Conservation (phyloP, 2,329 filamentous ascomycete species). For the Neonectria coccinea region DNA sequence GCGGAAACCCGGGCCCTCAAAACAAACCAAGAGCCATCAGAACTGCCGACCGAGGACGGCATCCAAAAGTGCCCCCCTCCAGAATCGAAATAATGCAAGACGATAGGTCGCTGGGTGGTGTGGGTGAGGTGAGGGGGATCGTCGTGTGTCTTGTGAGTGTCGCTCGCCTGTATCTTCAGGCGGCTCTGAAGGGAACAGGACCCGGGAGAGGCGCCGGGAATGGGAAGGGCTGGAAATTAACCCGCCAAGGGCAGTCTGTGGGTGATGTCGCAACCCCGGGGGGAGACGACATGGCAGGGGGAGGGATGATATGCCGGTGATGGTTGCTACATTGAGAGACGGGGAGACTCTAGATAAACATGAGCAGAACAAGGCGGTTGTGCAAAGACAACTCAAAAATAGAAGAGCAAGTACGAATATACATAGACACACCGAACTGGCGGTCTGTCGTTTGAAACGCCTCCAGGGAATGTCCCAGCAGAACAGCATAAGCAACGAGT, state of each 20-base stretch:
- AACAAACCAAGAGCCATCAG: slow-evolving; percentile 26
- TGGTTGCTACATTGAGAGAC: background rate
- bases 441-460: slow-evolving; percentile 12
- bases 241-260: slow-evolving; percentile 17
- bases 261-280: slow-evolving; percentile 11
- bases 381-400: background rate
- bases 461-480: slow-evolving; percentile 13
- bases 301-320: slow-evolving; percentile 11
- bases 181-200: background rate
- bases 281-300: slow-evolving; percentile 12
- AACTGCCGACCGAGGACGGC: slow-evolving; percentile 41
- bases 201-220: background rate
- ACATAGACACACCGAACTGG: slow-evolving; percentile 4
- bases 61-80: slow-evolving; percentile 36
- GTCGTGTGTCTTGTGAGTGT: slow-evolving; percentile 7
- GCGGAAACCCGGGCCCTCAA: slow-evolving; percentile 28
- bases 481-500: slow-evolving; percentile 15
- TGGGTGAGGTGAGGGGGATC: slow-evolving; percentile 22
- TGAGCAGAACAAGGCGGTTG: background rate
- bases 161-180: slow-evolving; percentile 13
- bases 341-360: background rate
- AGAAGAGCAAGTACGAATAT: background rate
- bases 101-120: slow-evolving; percentile 14
- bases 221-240: slow-evolving; percentile 17
- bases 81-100: slow-evolving; percentile 27